Evolutionary conservation across 164 flowering plant genomes (phyloP).

Genomic region (Brasenia schreberi): DNA sequence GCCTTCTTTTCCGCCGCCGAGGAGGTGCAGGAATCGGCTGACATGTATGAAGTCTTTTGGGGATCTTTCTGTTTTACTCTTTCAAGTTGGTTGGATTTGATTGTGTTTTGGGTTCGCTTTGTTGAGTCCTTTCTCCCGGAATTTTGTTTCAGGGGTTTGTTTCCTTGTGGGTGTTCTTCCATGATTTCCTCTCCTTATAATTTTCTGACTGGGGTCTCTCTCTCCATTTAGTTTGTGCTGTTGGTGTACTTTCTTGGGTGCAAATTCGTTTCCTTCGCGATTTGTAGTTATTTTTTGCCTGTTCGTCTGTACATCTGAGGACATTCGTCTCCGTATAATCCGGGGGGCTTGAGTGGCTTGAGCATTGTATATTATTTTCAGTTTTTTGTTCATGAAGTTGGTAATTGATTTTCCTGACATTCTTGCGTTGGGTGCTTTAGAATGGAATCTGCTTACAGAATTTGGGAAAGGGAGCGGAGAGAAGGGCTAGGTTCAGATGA

Average conservation of each 20-base stretch:
- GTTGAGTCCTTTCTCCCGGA: background rate
- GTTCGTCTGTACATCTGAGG: too few species aligned
- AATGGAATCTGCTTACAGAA: constrained; percentile 77
- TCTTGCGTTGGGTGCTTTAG: constrained; percentile 19
- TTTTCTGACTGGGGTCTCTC: background rate
- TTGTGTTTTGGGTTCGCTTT: background rate
- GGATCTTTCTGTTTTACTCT: background rate
- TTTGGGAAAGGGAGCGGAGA: constrained; percentile 50
- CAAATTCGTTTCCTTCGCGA: too few species aligned
- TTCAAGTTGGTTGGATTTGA: background rate
- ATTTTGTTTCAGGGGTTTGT: background rate
- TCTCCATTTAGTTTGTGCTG: background rate
- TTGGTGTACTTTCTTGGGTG: too few species aligned
- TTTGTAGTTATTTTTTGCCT: background rate
- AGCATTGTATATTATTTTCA: too few species aligned
- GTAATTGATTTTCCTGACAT: background rate
- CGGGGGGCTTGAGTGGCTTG: too few species aligned
- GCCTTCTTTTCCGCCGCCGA: constrained; percentile 84
- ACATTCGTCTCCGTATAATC: too few species aligned
- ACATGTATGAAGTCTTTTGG: constrained; percentile 33
- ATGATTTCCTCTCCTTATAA: background rate
- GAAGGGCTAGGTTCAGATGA: constrained; percentile 25
- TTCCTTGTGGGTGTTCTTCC: background rate
- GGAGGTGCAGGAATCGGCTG: constrained; percentile 86
- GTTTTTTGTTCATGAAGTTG: background rate